phyloP scores from a whole-genome alignment of 148 eudicot species.

The Dianthus caryophyllus region DNA sequence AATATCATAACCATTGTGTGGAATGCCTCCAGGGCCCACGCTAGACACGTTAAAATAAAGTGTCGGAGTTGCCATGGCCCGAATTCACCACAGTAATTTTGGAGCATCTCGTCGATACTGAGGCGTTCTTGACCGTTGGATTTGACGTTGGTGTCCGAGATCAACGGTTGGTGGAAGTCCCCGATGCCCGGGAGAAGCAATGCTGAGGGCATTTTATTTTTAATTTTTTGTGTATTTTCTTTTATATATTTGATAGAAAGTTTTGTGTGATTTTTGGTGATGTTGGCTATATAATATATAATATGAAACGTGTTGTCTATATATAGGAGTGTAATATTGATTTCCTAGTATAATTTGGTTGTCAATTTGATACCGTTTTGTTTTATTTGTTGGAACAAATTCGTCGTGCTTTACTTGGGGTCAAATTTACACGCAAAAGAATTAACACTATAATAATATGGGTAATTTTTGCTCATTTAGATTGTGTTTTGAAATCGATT shows the following conservation, averaged over 20 bases:
- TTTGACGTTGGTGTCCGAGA: slow-evolving; percentile 6
- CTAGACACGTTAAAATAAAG: slow-evolving; percentile 65
- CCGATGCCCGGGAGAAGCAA: slow-evolving; percentile 15
- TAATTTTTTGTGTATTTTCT: background rate
- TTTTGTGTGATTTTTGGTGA: no score
- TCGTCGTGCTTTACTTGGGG: background rate
- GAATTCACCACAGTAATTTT: slow-evolving; percentile 73
- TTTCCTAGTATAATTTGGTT: background rate
- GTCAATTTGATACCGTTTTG: background rate
- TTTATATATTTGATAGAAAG: no score
- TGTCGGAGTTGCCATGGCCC: slow-evolving; percentile 82
- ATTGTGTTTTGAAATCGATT: no score
- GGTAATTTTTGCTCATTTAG: no score
- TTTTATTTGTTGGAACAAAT: background rate
- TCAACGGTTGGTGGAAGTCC: slow-evolving; percentile 20
- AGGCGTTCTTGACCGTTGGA: slow-evolving; percentile 33
- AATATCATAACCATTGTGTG: slow-evolving; percentile 96
- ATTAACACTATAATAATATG: no score
- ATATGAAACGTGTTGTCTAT: background rate
- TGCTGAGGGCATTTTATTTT: slow-evolving; percentile 13
- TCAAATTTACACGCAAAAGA: background rate
- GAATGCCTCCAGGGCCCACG: slow-evolving; percentile 93
- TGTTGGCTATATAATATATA: no score
- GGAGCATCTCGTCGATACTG: slow-evolving; percentile 66
- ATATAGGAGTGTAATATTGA: slow-evolving; percentile 1